Percentiles rank a stretch among this genome's conserved stretches.
These are phyloP conservation scores for Trichoderma aggressivum DNA, from an alignment of 2,329 filamentous ascomycete species.

Conservation along the genomic window DNA sequence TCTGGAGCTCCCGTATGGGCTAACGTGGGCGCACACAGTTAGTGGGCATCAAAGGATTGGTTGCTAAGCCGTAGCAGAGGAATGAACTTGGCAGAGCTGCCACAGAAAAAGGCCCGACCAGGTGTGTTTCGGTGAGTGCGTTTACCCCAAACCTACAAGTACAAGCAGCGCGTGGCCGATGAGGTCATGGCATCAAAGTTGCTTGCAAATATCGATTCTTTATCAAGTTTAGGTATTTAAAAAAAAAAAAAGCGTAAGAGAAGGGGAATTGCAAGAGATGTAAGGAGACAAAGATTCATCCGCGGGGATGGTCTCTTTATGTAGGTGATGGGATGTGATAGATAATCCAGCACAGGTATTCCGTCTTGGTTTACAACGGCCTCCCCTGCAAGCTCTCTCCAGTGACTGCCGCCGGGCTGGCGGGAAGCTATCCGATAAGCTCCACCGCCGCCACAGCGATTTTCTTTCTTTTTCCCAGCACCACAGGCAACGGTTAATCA, in stretches of 20 bases:
- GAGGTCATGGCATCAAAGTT: background rate
- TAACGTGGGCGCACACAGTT: background rate
- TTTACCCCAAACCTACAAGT: background rate
- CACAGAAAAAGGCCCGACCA: background rate
- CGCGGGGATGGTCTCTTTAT: conserved; percentile 5
- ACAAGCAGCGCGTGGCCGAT: background rate
- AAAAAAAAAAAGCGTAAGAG: background rate
- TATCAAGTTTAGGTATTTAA: background rate
- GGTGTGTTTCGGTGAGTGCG: background rate
- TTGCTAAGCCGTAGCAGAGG: background rate
- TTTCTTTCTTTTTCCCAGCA: background rate
- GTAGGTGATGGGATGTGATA: background rate
- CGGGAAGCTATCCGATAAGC: conserved; percentile 16
- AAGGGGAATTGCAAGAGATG: background rate
- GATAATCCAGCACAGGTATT: background rate
- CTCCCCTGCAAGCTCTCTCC: conserved; percentile 2
- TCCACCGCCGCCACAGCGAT: conserved; percentile 1
- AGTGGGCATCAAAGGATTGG: background rate
- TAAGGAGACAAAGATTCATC: background rate
- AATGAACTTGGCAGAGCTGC: background rate
- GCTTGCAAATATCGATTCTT: background rate
- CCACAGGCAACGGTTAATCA: background rate
- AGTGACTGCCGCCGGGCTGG: conserved; percentile 9
- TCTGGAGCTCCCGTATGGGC: background rate
- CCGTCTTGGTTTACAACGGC: background rate